Evolutionary conservation across 208 protist genomes (phyloP), one percentile per base, ranked within the genome.

Genomic region (Entamoeba nuttalli): DNA sequence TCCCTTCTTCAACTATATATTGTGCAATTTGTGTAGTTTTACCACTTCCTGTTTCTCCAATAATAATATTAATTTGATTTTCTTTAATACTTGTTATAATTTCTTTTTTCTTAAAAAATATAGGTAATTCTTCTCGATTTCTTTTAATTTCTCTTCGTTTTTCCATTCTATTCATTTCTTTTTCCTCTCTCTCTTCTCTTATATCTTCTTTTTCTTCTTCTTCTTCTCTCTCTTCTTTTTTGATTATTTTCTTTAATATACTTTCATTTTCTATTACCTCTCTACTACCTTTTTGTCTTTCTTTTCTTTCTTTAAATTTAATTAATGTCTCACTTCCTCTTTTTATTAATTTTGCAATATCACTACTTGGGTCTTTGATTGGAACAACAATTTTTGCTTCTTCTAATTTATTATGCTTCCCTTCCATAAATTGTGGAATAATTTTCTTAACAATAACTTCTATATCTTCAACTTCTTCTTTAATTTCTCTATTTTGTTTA

Each of bases 1-100:
- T 98, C 94, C 98, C 98, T 95, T 96, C 94, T 95, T 99, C 98
- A 94, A 98, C 97, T n/a, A 99, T 93, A 95, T 98, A 99, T 97
- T 99, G 98, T 25, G 98, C 98, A 51, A 99, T 97, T 96, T 99
- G 98, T 52, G 99, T 99, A 5, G 98, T 99, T 97, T 99, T 99
- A 95, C 99, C 99, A 94, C 98, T 99, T 41, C 99, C 99, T 5
- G 99, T 99, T 95, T 99, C 98, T 95, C 98, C 98, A 69, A 98
- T 97, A 84, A 99, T 97, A 17, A 99, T 98, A 17, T 98, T 96
- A 17, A 98, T 97, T 95, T 98, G 98, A 96, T 98, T 96, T n/a
- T 97, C 96, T 9, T 53, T 11, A 30, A 98, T 95, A 2, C 94
- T 95, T 25, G 96, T 95, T 21, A 98, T 48, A 21, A 98, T 94